Evolutionary conservation across 495 filamentous ascomycete species (phyloP), one percentile per base, ranked within the genome.

Genomic region (Penicillium ochrochloron): DNA sequence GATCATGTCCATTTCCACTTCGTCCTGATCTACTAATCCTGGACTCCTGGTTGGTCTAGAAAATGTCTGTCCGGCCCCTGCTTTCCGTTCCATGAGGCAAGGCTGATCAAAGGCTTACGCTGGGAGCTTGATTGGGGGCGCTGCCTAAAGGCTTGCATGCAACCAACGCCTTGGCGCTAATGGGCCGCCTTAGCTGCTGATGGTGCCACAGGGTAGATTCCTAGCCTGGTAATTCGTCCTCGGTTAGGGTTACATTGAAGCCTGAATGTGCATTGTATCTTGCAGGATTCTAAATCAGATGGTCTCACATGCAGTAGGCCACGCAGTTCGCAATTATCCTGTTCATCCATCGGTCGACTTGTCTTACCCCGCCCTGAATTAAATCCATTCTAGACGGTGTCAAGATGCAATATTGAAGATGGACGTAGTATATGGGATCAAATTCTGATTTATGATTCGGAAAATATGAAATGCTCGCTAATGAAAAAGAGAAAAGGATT

Each of bases 211-310:
- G 46, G 3, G 7, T 2, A 51, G 12, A 46, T 46, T 21, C 42
- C 42, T 21, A 46, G 42, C 42, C 11, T 8, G 42, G 42, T 19
- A 46, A 21, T 46, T 21, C n/a, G n/a, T 21, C 5, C 19, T 17
- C 23, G 3, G 21, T 51, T 51, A 15, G 21, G 46, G 46, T 51
- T 51, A 51, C 46, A 51, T 51, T 51, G 46, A 15, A 23, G 46
- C 46, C 12, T 15, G 14, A 29, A 10, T 29, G 21, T 12, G 6
- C 23, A 21, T 3, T 51, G 25, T 23, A 51, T 51, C 15, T 12
- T 29, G 46, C 46, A 51, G 23, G 46, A 27, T 14, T 51, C 46
- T 51, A 0, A 46, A 23, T 51, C 15, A 51, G 46, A 51, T 51
- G 29, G n/a, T 29, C 46, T 51, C 23, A 25, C 44, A 12, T 12